Base-by-base conservation (phyloP, 2,329 filamentous ascomycete genomes). In the Plectosphaerella sp. region DNA sequence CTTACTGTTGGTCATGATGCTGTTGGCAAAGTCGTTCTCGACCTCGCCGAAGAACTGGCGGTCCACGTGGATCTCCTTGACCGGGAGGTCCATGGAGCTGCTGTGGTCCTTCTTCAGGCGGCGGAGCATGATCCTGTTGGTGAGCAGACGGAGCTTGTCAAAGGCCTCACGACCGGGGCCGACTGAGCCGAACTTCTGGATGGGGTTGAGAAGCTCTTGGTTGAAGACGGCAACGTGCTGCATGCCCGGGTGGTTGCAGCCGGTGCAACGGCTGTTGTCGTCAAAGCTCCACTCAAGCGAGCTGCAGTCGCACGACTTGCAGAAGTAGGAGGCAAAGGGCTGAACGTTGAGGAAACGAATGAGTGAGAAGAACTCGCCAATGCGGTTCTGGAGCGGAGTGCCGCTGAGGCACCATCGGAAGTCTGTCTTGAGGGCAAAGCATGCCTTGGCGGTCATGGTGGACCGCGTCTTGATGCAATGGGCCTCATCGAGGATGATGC, bases 331-430 rank as follows among this genome's bases (percentile, higher is more conserved):
- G 8, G 93, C 88, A 67, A 97, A 97, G 0, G 93, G 93, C 9
- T 82, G 80, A 36, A 97, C 79, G 66, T 96, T 88, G 28, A 99
- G 80, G 69, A 99, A 99, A 3, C 94, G 87, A 52, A 99, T 78
- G 20, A 97, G 76, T 1, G 93, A 97, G 71, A 97, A 97, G 68
- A 97, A 95, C 67, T 97, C 93, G 63, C 94, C 93, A 58, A 97
- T 97, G 50, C 93, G 88, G 64, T 97, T 99, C 68, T 99, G 94
- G 1, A 99, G 83, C 0, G 94, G 94, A 1, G 94, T 99, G 9
- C 94, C 94, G 15, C 89, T 94, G 54, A 99, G 77, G 66, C 94
- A 99, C 91, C 94, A 97, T 61, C 95, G 95, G 71, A 94, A 96
- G 16, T 81, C 84, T 16, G 88, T 89, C 54, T 91, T 86, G 42